These are phyloP conservation scores for Calocybe cyanea DNA, from an alignment of 768 basidiomycete species.

Conservation along the genomic window DNA sequence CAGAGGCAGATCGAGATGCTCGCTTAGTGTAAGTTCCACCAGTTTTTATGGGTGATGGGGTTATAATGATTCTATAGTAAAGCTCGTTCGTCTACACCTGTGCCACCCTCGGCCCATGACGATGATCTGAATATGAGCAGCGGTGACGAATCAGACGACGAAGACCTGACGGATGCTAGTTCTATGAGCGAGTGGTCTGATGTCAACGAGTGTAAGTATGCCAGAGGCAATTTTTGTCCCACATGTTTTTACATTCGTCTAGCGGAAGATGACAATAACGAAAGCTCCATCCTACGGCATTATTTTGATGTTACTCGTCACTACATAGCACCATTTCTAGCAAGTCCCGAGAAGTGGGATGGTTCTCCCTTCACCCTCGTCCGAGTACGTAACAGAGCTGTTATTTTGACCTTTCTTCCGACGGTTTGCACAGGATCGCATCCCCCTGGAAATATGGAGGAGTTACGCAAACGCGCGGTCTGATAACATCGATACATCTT, in stretches of 20 bases:
- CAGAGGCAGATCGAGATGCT: conserved; percentile 68
- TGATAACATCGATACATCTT: not conserved
- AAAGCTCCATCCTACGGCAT: conserved; percentile 30
- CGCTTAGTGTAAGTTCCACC: conserved; percentile 58
- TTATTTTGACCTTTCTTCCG: not conserved
- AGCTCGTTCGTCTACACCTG: conserved; percentile 46
- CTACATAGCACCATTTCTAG: conserved; percentile 35
- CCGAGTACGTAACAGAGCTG: conserved; percentile 30
- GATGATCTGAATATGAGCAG: conserved; percentile 54
- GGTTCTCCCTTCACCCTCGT: conserved; percentile 41
- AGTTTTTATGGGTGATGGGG: not conserved
- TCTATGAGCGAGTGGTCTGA: conserved; percentile 50
- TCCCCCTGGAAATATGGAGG: conserved; percentile 10
- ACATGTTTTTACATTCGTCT: not conserved
- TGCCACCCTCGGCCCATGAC: conserved; percentile 31
- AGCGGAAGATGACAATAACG: conserved; percentile 13
- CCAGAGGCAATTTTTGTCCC: not conserved
- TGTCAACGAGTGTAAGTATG: conserved; percentile 29
- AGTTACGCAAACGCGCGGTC: not conserved
- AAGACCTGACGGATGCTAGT: conserved; percentile 57
- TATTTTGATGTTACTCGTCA: conserved; percentile 49
- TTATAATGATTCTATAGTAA: conserved; percentile 30
- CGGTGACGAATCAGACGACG: conserved; percentile 78
- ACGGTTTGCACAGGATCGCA: conserved; percentile 19
- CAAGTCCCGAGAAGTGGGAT: conserved; percentile 40